Conservation (phyloP, 179 eudicot species). For the Silene vulgaris region DNA sequence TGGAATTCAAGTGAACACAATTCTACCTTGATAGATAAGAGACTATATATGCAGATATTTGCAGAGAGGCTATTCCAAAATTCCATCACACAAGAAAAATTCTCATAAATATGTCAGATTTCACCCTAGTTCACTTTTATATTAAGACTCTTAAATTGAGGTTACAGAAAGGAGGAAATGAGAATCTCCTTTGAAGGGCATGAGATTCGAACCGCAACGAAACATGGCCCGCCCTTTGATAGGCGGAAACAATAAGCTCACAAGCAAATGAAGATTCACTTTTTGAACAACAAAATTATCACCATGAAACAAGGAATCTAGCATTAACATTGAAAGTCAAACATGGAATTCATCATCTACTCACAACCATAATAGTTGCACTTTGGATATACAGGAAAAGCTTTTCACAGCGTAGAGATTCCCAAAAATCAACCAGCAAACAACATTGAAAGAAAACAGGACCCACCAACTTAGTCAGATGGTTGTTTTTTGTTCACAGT, state of each 20-base stretch:
- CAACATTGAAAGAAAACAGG: constrained; percentile 31
- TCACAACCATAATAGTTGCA: constrained; percentile 11
- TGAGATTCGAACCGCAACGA: neutral
- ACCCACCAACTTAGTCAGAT: constrained; percentile 50
- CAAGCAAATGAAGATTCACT: constrained; percentile 8
- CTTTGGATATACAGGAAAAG: constrained; percentile 20
- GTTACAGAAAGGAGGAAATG: neutral
- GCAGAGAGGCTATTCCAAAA: neutral
- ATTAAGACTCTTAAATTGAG: neutral
- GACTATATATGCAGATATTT: neutral
- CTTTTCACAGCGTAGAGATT: constrained; percentile 5
- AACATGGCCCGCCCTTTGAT: neutral
- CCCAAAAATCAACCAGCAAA: constrained; percentile 27
- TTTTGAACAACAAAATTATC: neutral
- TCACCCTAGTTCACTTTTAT: neutral
- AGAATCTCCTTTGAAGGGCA: neutral
- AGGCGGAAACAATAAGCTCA: neutral
- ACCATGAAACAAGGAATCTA: constrained; percentile 2
- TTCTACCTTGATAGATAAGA: neutral
- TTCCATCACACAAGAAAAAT: neutral
- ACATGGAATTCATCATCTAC: constrained; percentile 1
- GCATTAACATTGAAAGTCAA: neutral
- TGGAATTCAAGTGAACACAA: neutral
- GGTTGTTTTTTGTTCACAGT: constrained; percentile 40
- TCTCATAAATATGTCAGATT: neutral